These are phyloP conservation scores for Moricandia moricandioides DNA, from an alignment of 345 rosid genomes.

Conservation along the genomic window DNA sequence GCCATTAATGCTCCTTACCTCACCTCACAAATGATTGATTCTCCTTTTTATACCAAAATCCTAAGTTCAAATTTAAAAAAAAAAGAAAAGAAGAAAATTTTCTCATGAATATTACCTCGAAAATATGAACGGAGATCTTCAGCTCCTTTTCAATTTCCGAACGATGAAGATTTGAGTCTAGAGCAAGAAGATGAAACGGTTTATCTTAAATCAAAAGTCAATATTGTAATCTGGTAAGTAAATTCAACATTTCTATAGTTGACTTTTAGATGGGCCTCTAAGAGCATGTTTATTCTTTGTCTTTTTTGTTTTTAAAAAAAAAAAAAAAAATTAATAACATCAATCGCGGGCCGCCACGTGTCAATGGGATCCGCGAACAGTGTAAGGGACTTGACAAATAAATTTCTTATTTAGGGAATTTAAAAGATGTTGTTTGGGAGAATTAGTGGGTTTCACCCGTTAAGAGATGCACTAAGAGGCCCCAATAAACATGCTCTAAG, in stretches of 20 bases:
- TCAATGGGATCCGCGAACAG: too few relatives aligned
- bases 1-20: background rate
- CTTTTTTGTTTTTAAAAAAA: too few relatives aligned
- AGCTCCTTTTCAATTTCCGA: background rate
- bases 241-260: background rate
- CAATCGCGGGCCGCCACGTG: too few relatives aligned
- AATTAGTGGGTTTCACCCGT: too few relatives aligned
- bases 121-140: background rate
- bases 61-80: background rate
- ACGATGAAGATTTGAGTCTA: background rate
- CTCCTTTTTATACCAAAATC: background rate
- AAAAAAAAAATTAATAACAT: too few relatives aligned
- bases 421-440: too few relatives aligned
- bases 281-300: too few relatives aligned
- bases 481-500: too few relatives aligned
- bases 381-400: too few relatives aligned
- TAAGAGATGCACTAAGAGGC: too few relatives aligned
- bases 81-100: background rate
- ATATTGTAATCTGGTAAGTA: background rate
- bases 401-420: too few relatives aligned
- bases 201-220: background rate
- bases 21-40: background rate
- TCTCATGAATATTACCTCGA: background rate
- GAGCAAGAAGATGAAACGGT: background rate
- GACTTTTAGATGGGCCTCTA: background rate